Conservation (phyloP, 176 grass and related monocot genomes). For the Paspalum notatum region DNA sequence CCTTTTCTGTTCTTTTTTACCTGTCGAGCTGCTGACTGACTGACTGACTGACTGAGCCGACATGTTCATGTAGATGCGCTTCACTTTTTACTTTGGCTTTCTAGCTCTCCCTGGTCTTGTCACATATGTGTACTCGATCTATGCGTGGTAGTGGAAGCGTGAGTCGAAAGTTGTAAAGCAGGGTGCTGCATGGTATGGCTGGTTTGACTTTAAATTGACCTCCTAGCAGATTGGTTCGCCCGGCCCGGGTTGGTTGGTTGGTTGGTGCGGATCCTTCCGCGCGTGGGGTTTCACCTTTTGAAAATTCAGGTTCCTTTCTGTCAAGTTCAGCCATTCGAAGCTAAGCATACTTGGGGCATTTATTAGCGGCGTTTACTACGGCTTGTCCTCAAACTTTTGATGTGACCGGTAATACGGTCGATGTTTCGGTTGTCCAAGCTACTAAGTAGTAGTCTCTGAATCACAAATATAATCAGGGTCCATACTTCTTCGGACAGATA, state of each 20-base stretch:
- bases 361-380: too few relatives aligned
- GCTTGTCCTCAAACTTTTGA: background rate
- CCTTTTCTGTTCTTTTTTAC: background rate
- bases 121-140: conserved; percentile 11
- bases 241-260: background rate
- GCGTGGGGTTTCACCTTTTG: conserved; percentile 6
- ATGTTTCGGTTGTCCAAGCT: background rate
- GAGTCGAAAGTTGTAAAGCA: conserved; percentile 45
- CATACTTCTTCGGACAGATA: background rate
- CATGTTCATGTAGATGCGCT: background rate
- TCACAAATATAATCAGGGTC: background rate
- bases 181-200: background rate
- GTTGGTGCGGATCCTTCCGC: conserved; percentile 1
- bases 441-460: background rate
- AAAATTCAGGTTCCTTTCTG: background rate
- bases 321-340: background rate
- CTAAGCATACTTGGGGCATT: background rate
- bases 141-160: conserved; percentile 39
- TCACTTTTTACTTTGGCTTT: conserved; percentile 27
- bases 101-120: conserved; percentile 21
- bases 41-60: background rate
- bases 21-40: background rate
- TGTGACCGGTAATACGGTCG: background rate
- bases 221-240: conserved; percentile 21
- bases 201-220: conserved; percentile 44